phyloP scores from a whole-genome alignment of 2,329 filamentous ascomycete species.

The Hymenoscyphus repandus region DNA sequence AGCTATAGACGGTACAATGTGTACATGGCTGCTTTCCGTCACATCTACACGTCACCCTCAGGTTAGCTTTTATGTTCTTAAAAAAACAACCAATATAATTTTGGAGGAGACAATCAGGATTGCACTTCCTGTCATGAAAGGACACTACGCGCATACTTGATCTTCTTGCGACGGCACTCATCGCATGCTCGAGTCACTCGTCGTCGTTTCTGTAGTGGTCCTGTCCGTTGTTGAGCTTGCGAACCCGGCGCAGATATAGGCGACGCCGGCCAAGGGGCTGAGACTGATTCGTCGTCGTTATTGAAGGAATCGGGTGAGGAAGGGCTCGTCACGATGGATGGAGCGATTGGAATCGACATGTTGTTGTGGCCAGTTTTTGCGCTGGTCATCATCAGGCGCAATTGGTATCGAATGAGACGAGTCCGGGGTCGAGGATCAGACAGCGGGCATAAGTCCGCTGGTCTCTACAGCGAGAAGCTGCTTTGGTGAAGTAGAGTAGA shows the following conservation, averaged over 20 bases:
- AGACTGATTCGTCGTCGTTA: constrained; percentile 21
- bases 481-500: too few species aligned
- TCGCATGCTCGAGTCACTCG: constrained; percentile 78
- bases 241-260: constrained; percentile 15
- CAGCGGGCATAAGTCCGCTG: too few species aligned
- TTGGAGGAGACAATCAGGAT: too few species aligned
- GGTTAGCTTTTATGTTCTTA: neutral
- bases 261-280: constrained; percentile 19
- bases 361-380: neutral
- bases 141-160: constrained; percentile 53
- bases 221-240: constrained; percentile 20
- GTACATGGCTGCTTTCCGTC: constrained; percentile 86
- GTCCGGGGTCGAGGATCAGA: too few species aligned
- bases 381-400: too few species aligned
- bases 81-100: neutral
- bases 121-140: neutral
- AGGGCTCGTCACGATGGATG: constrained; percentile 14
- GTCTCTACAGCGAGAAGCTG: too few species aligned
- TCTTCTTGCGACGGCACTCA: constrained; percentile 79
- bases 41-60: neutral
- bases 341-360: constrained; percentile 15
- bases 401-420: too few species aligned
- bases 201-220: constrained; percentile 67
- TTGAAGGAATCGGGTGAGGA: constrained; percentile 26
- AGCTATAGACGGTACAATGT: constrained; percentile 97